Evolutionary conservation across 441 rosid genomes (phyloP), one percentile per base, ranked within the genome.

Genomic region (Populus hybrid): DNA sequence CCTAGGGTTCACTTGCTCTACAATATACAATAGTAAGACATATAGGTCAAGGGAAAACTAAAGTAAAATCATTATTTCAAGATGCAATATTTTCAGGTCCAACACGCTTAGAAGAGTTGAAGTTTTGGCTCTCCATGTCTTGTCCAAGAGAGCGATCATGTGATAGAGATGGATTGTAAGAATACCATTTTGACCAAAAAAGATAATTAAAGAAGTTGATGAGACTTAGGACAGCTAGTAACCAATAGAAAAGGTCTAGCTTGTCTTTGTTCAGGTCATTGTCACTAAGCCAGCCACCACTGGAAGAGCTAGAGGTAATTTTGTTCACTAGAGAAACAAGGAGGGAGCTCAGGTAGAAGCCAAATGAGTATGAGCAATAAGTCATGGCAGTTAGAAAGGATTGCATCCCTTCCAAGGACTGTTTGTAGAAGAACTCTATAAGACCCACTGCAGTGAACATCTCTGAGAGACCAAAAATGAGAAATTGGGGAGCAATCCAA

Each of bases 391-490:
- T 93, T 23, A 91, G 79, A 83, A 90, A 92, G 14, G 98, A 83
- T 67, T 92, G 95, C 96, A 92, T 91, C 73, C 98, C 97, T 69
- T 88, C 81, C 66, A 88, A 75, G 7, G 97, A 91, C 77, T 91
- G 97, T 72, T 92, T 92, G 88, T 93, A 93, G 84, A 93, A 93
- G 86, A 92, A 92, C 83, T 93, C 98, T 35, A 93, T 92, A 6
- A 93, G 88, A 50, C 98, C 98, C 5, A 93, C 95, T 1, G 98
- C 98, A 0, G 98, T 93, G 70, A 93, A 84, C 98, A 93, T 93
- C 81, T 93, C 98, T 0, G 98, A 90, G 21, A 92, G 16, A 24
- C 98, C 98, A 8, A 93, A 93, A 75, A 93, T 89, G 75, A 93
- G 82, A 85, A 89, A 93, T 82, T 92, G 98, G 0, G 98, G 98